Percentiles rank a stretch among this genome's conserved stretches.
These are phyloP conservation scores for Dacryopinax spathularia DNA, from an alignment of 768 basidiomycete species.

Conservation along the genomic window DNA sequence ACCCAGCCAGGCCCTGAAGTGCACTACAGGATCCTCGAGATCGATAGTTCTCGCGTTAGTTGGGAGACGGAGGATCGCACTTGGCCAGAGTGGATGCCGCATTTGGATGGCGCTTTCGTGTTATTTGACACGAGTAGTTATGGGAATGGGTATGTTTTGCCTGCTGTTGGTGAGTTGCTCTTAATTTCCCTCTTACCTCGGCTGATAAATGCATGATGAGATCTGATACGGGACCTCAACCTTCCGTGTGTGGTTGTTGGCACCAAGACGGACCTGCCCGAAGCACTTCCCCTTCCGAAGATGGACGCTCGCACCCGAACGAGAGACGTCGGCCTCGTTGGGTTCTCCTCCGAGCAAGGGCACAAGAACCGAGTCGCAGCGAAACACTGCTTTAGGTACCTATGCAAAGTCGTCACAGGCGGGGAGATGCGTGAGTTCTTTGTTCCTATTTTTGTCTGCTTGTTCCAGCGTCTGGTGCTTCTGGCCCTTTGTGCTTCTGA, in stretches of 20 bases:
- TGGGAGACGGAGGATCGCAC: not conserved
- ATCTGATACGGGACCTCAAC: not conserved
- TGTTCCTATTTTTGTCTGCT: not conserved
- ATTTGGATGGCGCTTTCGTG: not conserved
- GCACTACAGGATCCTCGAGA: not conserved
- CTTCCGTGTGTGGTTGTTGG: not conserved
- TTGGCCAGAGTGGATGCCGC: not conserved
- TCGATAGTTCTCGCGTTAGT: not conserved
- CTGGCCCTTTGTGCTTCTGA: not conserved
- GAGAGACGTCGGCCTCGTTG: not conserved
- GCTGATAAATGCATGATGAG: no score
- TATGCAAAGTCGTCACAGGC: not conserved
- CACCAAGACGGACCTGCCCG: not conserved
- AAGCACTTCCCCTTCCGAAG: not conserved
- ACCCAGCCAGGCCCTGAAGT: not conserved
- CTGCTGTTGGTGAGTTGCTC: slow-evolving; percentile 2
- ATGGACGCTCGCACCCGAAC: not conserved
- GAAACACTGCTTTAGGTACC: not conserved
- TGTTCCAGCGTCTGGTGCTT: not conserved
- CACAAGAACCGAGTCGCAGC: not conserved
- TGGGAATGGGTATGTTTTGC: not conserved
- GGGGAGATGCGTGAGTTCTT: not conserved
- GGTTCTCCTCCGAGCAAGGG: not conserved
- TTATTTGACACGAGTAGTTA: not conserved
- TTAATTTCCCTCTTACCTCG: no score